A percentile compares a stretch with the other conserved stretches of the same genome.
phyloP scores from a whole-genome alignment of 2,329 filamentous ascomycete species.

The Hypomyces rosellus region DNA sequence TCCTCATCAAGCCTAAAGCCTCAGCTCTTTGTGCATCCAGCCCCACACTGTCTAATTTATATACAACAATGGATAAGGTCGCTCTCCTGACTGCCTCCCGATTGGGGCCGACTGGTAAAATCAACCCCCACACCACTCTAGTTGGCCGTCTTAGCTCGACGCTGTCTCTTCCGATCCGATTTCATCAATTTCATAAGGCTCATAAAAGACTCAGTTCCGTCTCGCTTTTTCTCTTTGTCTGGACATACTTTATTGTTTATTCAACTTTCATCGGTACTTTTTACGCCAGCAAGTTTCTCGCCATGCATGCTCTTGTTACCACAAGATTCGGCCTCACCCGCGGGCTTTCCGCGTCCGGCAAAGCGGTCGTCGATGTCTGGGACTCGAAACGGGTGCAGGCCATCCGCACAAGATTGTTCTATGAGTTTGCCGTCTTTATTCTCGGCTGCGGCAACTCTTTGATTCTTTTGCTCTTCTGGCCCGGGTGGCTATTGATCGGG shows the following conservation, averaged over 20 bases:
- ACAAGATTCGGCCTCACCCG: conserved; percentile 17
- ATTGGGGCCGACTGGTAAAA: conserved; percentile 26
- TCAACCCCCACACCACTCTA: conserved; percentile 26
- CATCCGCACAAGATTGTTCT: conserved; percentile 42
- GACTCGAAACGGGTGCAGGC: conserved; percentile 28
- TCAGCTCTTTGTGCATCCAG: not conserved
- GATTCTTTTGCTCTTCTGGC: conserved; percentile 49
- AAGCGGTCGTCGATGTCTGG: conserved; percentile 28
- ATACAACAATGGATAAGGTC: conserved; percentile 26
- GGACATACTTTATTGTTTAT: conserved; percentile 25
- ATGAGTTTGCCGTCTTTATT: conserved; percentile 46
- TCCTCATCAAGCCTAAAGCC: no score
- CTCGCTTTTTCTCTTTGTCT: conserved; percentile 26
- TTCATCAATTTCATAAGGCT: conserved; percentile 23
- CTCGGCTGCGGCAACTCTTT: conserved; percentile 45
- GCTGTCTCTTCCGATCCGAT: conserved; percentile 27
- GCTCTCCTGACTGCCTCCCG: conserved; percentile 33
- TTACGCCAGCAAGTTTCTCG: conserved; percentile 21
- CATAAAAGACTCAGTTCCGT: conserved; percentile 18
- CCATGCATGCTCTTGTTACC: conserved; percentile 21
- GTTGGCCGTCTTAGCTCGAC: conserved; percentile 28
- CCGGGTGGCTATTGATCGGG: conserved; percentile 47
- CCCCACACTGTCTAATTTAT: not conserved
- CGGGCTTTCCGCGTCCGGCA: conserved; percentile 20
- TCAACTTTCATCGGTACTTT: conserved; percentile 19